These are phyloP conservation scores for Pyrenophora graminea DNA, from an alignment of 2,329 filamentous ascomycete genomes.

Conservation along the genomic window DNA sequence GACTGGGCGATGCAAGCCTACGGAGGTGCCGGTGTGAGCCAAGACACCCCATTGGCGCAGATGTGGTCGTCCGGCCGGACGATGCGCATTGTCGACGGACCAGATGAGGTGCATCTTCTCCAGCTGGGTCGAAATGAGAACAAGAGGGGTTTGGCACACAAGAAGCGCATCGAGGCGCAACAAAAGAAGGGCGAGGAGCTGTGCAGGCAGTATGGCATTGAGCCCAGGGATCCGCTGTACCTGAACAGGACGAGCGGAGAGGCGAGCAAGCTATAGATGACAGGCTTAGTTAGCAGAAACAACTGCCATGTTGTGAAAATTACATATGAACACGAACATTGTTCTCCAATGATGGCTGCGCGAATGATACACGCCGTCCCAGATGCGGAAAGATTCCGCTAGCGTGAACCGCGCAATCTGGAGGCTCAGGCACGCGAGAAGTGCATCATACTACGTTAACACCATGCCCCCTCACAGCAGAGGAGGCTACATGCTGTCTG, in stretches of 20 bases:
- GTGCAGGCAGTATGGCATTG: slow-evolving; percentile 62
- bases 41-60: slow-evolving; percentile 82
- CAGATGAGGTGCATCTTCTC: slow-evolving; percentile 84
- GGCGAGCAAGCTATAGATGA: slow-evolving; percentile 47
- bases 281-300: not conserved
- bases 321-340: too few relatives aligned
- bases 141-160: slow-evolving; percentile 65
- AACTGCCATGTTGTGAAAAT: not conserved
- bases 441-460: slow-evolving; percentile 19
- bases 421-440: slow-evolving; percentile 26
- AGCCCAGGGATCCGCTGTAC: slow-evolving; percentile 49
- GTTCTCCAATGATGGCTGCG: too few relatives aligned
- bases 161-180: slow-evolving; percentile 67
- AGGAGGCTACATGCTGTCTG: slow-evolving; percentile 46
- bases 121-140: slow-evolving; percentile 84
- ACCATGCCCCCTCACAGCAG: slow-evolving; percentile 52
- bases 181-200: slow-evolving; percentile 67
- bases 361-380: too few relatives aligned
- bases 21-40: slow-evolving; percentile 86
- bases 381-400: slow-evolving; percentile 5
- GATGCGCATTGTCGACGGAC: slow-evolving; percentile 85
- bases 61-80: slow-evolving; percentile 84
- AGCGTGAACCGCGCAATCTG: slow-evolving; percentile 12
- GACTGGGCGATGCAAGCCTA: slow-evolving; percentile 94
- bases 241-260: slow-evolving; percentile 49